Percentiles rank a stretch among this genome's conserved stretches.
Conservation (phyloP, 768 basidiomycete genomes). For the Suillus lakei region DNA sequence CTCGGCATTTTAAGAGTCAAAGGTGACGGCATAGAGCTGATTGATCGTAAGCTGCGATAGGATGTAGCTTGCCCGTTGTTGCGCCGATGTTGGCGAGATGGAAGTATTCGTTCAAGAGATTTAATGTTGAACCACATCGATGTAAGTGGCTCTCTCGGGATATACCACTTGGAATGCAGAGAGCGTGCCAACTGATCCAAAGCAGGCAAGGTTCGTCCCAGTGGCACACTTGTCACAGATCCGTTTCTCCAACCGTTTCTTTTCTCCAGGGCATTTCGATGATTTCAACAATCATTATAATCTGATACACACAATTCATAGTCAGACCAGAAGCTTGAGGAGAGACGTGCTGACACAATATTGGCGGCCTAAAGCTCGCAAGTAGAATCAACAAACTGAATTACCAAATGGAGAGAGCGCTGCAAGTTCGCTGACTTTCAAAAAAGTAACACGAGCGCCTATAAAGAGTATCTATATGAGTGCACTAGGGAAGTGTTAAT, state of each 20-base stretch:
- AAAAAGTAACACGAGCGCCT: too few species aligned
- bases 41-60: neutral
- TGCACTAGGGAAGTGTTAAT: too few species aligned
- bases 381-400: neutral
- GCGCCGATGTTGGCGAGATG: neutral
- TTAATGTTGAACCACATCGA: slow-evolving; percentile 8
- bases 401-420: neutral
- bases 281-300: neutral
- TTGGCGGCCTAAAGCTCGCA: neutral
- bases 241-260: neutral
- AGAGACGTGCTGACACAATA: neutral
- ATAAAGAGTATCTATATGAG: too few species aligned
- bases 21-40: neutral
- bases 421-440: neutral
- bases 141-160: slow-evolving; percentile 3
- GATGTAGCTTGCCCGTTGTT: neutral
- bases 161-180: slow-evolving; percentile 9
- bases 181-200: slow-evolving; percentile 1
- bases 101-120: neutral
- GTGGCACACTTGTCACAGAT: slow-evolving; percentile 1
- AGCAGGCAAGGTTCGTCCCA: neutral
- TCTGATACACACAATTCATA: neutral
- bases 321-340: neutral
- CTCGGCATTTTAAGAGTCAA: neutral
- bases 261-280: neutral